phyloP scores from a whole-genome alignment of 129 eudicot genomes.

The Tanacetum coccineum region DNA sequence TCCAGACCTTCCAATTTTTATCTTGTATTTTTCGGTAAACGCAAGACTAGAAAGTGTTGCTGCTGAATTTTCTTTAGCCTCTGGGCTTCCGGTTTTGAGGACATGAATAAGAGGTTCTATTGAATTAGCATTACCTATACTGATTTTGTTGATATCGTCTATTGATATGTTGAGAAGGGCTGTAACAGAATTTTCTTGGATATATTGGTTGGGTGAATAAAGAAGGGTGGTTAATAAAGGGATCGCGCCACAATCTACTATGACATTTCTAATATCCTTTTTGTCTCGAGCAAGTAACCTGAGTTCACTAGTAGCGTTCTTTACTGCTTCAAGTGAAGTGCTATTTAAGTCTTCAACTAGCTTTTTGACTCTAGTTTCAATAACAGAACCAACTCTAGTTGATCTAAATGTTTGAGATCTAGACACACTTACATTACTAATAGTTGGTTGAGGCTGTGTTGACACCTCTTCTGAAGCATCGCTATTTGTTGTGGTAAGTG shows the following conservation, averaged over 20 bases:
- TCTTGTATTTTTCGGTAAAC: conserved; percentile 64
- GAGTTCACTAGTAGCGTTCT: conserved; percentile 54
- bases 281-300: conserved; percentile 75
- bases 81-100: conserved; percentile 70
- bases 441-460: conserved; percentile 46
- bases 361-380: conserved; percentile 53
- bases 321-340: conserved; percentile 48
- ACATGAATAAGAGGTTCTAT: conserved; percentile 84
- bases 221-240: conserved; percentile 57
- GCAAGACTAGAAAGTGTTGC: conserved; percentile 93
- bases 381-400: conserved; percentile 2
- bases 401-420: too few relatives aligned
- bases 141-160: conserved; percentile 68
- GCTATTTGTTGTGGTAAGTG: neutral
- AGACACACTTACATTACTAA: conserved; percentile 19
- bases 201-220: conserved; percentile 49
- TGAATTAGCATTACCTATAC: conserved; percentile 69
- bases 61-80: conserved; percentile 88
- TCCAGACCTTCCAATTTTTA: conserved; percentile 73
- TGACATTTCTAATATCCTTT: conserved; percentile 69
- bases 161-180: conserved; percentile 92
- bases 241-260: conserved; percentile 75
- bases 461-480: neutral
- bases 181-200: conserved; percentile 85
- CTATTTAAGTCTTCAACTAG: conserved; percentile 62